phyloP scores from a whole-genome alignment of 2,329 filamentous ascomycete species.

The Exophiala aquamarina region DNA sequence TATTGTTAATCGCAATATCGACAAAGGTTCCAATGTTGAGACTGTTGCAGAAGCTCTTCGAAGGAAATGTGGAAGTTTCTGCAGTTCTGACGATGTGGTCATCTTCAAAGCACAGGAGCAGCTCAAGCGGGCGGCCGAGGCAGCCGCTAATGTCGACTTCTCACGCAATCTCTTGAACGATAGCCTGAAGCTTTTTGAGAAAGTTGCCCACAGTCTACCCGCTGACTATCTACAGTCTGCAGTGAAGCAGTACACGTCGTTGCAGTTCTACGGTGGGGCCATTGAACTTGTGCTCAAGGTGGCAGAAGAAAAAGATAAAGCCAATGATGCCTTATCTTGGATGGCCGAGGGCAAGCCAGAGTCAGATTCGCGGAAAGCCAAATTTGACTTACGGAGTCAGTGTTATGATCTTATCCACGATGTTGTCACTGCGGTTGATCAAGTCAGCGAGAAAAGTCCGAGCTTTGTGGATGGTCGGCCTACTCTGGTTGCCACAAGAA shows the following conservation, averaged over 20 bases:
- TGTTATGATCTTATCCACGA: constrained; percentile 87
- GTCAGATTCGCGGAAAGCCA: constrained; percentile 66
- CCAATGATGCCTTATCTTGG: constrained; percentile 82
- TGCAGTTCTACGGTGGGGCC: constrained; percentile 91
- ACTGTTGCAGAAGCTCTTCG: constrained; percentile 94
- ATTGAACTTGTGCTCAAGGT: constrained; percentile 84
- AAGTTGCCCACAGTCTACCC: constrained; percentile 80
- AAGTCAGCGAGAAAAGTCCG: constrained; percentile 65
- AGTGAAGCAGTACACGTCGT: constrained; percentile 72
- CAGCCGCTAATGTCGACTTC: constrained; percentile 70
- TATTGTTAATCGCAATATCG: constrained; percentile 96
- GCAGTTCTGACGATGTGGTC: constrained; percentile 92
- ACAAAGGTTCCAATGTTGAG: constrained; percentile 94
- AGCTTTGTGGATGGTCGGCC: constrained; percentile 75
- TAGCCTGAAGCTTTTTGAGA: constrained; percentile 82
- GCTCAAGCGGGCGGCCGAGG: constrained; percentile 81
- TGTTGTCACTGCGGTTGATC: constrained; percentile 77
- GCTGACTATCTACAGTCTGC: constrained; percentile 77
- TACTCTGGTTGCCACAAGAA: constrained; percentile 73
- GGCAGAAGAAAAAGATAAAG: constrained; percentile 80
- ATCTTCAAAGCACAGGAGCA: constrained; percentile 98
- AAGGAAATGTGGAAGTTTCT: constrained; percentile 92
- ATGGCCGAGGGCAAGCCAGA: constrained; percentile 77
- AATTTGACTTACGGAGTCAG: constrained; percentile 69
- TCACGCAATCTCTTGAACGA: constrained; percentile 82